Evolutionary conservation across 2,329 filamentous ascomycete species (phyloP).

Genomic region (Ophiostoma novo-ulmi): DNA sequence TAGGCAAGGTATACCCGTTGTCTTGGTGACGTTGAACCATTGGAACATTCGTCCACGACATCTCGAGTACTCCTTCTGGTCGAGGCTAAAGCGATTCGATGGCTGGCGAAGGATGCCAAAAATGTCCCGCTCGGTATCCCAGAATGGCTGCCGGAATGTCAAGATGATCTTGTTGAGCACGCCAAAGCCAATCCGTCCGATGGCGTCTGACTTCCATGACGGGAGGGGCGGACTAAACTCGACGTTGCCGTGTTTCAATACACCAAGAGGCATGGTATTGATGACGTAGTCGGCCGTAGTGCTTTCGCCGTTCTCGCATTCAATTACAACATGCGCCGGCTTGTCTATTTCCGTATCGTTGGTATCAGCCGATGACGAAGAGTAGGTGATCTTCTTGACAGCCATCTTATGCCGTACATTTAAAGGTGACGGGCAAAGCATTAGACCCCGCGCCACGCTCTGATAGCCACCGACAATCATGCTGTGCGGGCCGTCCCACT

Average conservation of each 20-base stretch:
- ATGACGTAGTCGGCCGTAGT: constrained; percentile 88
- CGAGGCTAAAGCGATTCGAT: constrained; percentile 61
- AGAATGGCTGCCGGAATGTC: constrained; percentile 84
- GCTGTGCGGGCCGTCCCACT: constrained; percentile 91
- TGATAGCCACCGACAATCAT: constrained; percentile 94
- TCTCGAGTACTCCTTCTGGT: constrained; percentile 71
- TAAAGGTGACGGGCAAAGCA: constrained; percentile 68
- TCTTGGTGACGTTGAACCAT: constrained; percentile 94
- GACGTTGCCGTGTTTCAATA: constrained; percentile 76
- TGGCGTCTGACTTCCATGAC: constrained; percentile 73
- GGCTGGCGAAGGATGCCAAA: constrained; percentile 85
- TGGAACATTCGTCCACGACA: constrained; percentile 91
- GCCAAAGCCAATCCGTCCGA: constrained; percentile 83
- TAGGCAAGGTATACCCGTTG: constrained; percentile 78
- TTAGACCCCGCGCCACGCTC: constrained; percentile 81
- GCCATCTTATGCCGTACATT: constrained; percentile 69
- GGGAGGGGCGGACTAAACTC: constrained; percentile 90
- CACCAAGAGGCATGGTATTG: constrained; percentile 82
- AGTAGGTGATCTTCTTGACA: constrained; percentile 67
- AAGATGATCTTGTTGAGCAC: constrained; percentile 92
- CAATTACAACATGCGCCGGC: constrained; percentile 43
- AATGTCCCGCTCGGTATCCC: constrained; percentile 85
- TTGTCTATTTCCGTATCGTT: not conserved
- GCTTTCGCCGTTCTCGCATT: constrained; percentile 70
- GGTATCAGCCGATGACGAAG: constrained; percentile 31